These are phyloP conservation scores for Kockiozyma suomiensis DNA, from an alignment of 805 yeast genomes.

Conservation along the genomic window DNA sequence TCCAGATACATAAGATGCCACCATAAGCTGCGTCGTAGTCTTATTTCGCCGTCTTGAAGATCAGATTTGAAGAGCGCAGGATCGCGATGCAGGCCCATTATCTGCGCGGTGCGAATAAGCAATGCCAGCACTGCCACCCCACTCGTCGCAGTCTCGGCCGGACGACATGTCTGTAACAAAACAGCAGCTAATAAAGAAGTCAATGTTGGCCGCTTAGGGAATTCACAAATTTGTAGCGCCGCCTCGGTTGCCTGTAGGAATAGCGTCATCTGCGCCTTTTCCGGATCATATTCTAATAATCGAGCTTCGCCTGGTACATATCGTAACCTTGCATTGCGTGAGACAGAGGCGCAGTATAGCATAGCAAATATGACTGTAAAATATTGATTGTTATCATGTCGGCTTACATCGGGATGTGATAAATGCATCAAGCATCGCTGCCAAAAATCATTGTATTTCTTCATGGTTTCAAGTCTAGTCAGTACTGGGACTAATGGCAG, in stretches of 20 bases:
- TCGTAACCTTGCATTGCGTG: conserved; percentile 1
- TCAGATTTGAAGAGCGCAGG: neutral
- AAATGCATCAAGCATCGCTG: neutral
- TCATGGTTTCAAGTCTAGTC: neutral
- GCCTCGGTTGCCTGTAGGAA: neutral
- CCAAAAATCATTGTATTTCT: neutral
- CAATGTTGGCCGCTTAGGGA: conserved; percentile 3
- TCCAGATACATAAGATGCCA: conserved; percentile 5
- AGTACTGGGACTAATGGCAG: conserved; percentile 4
- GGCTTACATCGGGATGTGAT: too few relatives aligned
- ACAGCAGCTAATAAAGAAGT: neutral
- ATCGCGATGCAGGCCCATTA: conserved; percentile 19
- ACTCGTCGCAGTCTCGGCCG: neutral
- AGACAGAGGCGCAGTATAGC: conserved; percentile 4
- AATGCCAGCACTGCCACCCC: neutral
- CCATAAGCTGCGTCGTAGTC: conserved; percentile 8
- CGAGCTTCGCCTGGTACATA: conserved; percentile 1
- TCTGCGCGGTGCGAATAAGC: conserved; percentile 13
- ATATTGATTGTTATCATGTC: too few relatives aligned
- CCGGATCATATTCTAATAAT: conserved; percentile 1
- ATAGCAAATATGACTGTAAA: conserved; percentile 7
- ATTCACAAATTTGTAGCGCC: conserved; percentile 2
- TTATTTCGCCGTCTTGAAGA: neutral
- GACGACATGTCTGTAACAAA: neutral
- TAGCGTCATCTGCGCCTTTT: neutral